Conservation (phyloP, 2,329 filamentous ascomycete species). For the Pseudonectria buxi region DNA sequence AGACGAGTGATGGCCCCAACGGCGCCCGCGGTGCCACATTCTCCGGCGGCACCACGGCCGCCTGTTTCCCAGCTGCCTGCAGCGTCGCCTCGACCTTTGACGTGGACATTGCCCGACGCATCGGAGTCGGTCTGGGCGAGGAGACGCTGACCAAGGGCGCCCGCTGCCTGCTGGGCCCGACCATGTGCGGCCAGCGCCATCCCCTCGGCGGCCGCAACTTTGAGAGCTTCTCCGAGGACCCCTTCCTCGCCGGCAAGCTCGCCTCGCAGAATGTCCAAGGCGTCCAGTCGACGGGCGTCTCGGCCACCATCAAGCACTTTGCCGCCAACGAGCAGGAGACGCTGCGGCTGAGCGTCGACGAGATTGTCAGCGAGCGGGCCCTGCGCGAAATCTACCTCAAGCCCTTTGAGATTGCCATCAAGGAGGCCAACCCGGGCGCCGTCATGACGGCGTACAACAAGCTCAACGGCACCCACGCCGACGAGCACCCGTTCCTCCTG, state of each 20-base stretch:
- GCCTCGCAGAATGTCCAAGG: slow-evolving; percentile 23
- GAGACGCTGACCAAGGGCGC: slow-evolving; percentile 51
- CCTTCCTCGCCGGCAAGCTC: slow-evolving; percentile 29
- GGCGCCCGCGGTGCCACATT: slow-evolving; percentile 2
- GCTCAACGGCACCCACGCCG: slow-evolving; percentile 32
- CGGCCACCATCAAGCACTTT: slow-evolving; percentile 30
- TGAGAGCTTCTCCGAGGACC: slow-evolving; percentile 23
- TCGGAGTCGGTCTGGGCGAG: slow-evolving; percentile 51
- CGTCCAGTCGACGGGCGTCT: slow-evolving; percentile 29
- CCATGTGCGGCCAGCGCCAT: slow-evolving; percentile 31
- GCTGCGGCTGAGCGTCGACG: slow-evolving; percentile 3
- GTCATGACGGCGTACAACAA: slow-evolving; percentile 20
- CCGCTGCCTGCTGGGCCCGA: slow-evolving; percentile 46
- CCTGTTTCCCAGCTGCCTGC: slow-evolving; percentile 12
- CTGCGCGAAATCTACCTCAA: slow-evolving; percentile 17
- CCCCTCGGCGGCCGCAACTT: slow-evolving; percentile 35
- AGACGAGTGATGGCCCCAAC: slow-evolving; percentile 4
- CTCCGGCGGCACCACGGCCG: slow-evolving; percentile 1
- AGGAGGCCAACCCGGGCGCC: slow-evolving; percentile 28
- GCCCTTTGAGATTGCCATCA: slow-evolving; percentile 30
- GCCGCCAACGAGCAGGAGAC: slow-evolving; percentile 29
- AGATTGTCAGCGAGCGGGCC: slow-evolving; percentile 3
- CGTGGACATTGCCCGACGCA: slow-evolving; percentile 43
- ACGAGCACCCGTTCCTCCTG: slow-evolving; percentile 6
- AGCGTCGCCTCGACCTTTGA: slow-evolving; percentile 56